Percentiles rank a stretch among this genome's conserved stretches.
phyloP scores from a whole-genome alignment of 2,329 filamentous ascomycete species.

The Bisporella sp. region DNA sequence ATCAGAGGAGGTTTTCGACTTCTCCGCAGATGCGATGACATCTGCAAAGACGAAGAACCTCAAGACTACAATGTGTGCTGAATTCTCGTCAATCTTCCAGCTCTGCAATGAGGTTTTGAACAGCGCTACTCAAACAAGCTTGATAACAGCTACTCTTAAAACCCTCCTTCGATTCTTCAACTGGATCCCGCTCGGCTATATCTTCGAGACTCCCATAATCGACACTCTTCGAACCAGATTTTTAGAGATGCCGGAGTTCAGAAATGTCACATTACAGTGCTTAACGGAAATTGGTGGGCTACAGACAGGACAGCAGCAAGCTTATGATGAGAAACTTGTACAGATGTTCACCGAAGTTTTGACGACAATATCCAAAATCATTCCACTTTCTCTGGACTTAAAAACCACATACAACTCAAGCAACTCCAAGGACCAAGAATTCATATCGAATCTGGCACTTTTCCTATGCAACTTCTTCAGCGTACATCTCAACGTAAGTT shows the following conservation, averaged over 20 bases:
- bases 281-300: slow-evolving; percentile 94
- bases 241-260: slow-evolving; percentile 87
- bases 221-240: slow-evolving; percentile 90
- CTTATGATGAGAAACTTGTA: slow-evolving; percentile 91
- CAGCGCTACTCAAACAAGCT: slow-evolving; percentile 77
- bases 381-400: slow-evolving; percentile 82
- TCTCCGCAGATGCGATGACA: slow-evolving; percentile 99
- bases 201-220: slow-evolving; percentile 96
- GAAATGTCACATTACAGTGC: slow-evolving; percentile 93
- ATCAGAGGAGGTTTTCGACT: slow-evolving; percentile 98
- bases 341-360: slow-evolving; percentile 98
- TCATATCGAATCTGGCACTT: slow-evolving; percentile 91
- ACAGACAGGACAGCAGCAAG: slow-evolving; percentile 67
- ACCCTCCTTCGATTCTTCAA: slow-evolving; percentile 95
- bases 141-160: slow-evolving; percentile 95
- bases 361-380: slow-evolving; percentile 86
- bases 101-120: slow-evolving; percentile 93
- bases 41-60: slow-evolving; percentile 92
- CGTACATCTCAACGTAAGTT: slow-evolving; percentile 72
- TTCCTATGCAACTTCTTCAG: slow-evolving; percentile 97
- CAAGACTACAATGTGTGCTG: slow-evolving; percentile 97
- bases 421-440: slow-evolving; percentile 91
- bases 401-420: slow-evolving; percentile 87
- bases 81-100: slow-evolving; percentile 98
- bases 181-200: slow-evolving; percentile 98